A percentile compares a stretch with the other conserved stretches of the same genome.
Conservation (phyloP, 2,329 filamentous ascomycete species). For the Fusarium sp. region DNA sequence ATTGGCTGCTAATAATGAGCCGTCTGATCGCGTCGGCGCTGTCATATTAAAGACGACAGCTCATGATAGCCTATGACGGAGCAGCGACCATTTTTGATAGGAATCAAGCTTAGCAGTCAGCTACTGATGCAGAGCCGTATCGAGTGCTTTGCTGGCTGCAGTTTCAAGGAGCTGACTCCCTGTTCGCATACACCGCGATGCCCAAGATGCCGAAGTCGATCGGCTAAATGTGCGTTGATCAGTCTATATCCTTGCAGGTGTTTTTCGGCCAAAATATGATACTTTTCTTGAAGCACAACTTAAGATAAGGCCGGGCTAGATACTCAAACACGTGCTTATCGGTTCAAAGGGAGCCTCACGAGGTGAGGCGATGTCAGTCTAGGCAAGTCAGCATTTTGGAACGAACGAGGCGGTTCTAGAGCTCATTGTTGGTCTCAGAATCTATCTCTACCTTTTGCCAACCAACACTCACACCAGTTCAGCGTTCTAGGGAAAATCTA, state of each 20-base stretch:
- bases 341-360: conserved; percentile 1
- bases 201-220: background rate
- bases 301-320: background rate
- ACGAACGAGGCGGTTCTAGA: conserved; percentile 11
- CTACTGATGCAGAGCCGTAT: background rate
- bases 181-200: background rate
- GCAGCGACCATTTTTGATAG: conserved; percentile 13
- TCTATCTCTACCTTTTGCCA: conserved; percentile 9
- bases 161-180: background rate
- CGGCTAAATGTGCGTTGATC: conserved; percentile 1
- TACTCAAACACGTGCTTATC: conserved; percentile 3
- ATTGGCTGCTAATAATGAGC: background rate
- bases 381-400: conserved; percentile 4
- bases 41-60: background rate
- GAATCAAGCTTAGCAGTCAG: conserved; percentile 30
- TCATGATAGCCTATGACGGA: conserved; percentile 9
- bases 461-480: conserved; percentile 14
- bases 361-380: background rate
- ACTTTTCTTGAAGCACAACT: background rate
- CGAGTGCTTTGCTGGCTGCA: background rate
- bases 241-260: conserved; percentile 7
- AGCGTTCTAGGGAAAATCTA: conserved; percentile 4
- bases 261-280: background rate
- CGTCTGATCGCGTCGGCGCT: background rate
- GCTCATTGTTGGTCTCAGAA: conserved; percentile 4